Conservation (phyloP, 768 basidiomycete genomes). For the Psilocybe cyanescens region DNA sequence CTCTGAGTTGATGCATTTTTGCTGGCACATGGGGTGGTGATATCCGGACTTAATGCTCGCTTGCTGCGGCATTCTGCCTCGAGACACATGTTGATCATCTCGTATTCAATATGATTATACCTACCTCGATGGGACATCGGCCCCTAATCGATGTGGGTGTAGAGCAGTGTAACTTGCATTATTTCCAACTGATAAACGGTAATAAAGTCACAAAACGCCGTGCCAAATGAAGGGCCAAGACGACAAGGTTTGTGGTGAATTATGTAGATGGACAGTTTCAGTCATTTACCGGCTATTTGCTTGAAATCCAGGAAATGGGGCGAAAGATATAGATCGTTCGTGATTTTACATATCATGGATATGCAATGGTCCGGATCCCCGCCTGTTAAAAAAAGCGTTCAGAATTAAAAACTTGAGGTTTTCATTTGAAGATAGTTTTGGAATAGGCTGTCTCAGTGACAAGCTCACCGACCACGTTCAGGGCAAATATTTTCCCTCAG, state of each 20-base stretch:
- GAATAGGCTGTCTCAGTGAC: not conserved
- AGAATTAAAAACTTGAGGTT: not conserved
- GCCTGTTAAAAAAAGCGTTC: not conserved
- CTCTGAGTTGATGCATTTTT: not conserved
- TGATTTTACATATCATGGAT: not conserved
- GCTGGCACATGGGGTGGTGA: not conserved
- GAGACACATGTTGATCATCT: not conserved
- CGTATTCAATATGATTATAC: not conserved
- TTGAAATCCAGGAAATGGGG: not conserved
- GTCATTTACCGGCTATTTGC: not conserved
- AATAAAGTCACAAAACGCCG: not conserved
- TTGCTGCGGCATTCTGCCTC: not conserved
- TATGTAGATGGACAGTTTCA: not conserved
- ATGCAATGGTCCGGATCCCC: not conserved
- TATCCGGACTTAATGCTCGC: not conserved
- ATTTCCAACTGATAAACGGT: not conserved
- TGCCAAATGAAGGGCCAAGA: not conserved
- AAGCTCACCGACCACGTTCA: not conserved
- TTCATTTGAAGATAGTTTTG: not conserved
- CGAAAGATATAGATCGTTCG: not conserved
- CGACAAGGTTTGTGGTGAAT: not conserved
- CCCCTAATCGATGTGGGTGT: constrained; percentile 1
- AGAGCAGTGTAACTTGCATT: not conserved
- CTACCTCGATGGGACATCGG: not conserved
- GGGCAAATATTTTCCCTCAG: not conserved